Percentiles rank a stretch among this genome's conserved stretches.
These are phyloP conservation scores for Myriangium duriaei DNA, from an alignment of 2,329 filamentous ascomycete species.

Conservation along the genomic window DNA sequence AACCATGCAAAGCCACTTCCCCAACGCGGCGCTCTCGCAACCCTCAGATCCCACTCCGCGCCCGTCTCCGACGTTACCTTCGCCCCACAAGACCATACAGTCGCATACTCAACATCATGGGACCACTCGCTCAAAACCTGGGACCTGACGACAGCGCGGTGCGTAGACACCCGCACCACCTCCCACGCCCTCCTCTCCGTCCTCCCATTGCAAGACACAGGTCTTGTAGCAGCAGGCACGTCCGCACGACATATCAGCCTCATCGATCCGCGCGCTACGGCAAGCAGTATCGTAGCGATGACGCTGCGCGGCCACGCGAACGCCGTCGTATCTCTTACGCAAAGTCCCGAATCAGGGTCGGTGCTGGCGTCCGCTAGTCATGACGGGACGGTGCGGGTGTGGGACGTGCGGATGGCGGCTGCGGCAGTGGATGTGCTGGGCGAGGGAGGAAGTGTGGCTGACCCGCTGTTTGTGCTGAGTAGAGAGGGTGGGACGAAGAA, in stretches of 20 bases:
- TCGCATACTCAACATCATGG: slow-evolving; percentile 82
- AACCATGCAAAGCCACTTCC: slow-evolving; percentile 40
- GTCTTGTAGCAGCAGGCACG: slow-evolving; percentile 61
- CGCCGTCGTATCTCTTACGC: slow-evolving; percentile 46
- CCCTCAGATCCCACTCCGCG: slow-evolving; percentile 59
- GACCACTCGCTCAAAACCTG: slow-evolving; percentile 87
- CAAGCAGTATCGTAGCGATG: slow-evolving; percentile 67
- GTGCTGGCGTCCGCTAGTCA: slow-evolving; percentile 71
- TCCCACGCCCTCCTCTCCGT: slow-evolving; percentile 74
- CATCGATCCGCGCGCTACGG: slow-evolving; percentile 75
- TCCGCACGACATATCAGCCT: slow-evolving; percentile 79
- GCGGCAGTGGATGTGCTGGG: slow-evolving; percentile 40
- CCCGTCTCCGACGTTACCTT: slow-evolving; percentile 73
- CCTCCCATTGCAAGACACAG: slow-evolving; percentile 54
- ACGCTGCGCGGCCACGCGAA: slow-evolving; percentile 86
- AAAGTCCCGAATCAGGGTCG: slow-evolving; percentile 57
- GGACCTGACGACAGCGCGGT: slow-evolving; percentile 68
- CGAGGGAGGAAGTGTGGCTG: slow-evolving; percentile 43
- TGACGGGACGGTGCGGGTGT: slow-evolving; percentile 84
- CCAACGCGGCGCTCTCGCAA: slow-evolving; percentile 65
- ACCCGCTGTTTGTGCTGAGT: slow-evolving; percentile 64
- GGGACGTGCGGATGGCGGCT: slow-evolving; percentile 54
- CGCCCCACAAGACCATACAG: slow-evolving; percentile 70
- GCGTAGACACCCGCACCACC: slow-evolving; percentile 73
- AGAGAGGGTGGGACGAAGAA: slow-evolving; percentile 56